Evolutionary conservation across 2,329 filamentous ascomycete species (phyloP).

Genomic region (Sordariomycetes sp.): DNA sequence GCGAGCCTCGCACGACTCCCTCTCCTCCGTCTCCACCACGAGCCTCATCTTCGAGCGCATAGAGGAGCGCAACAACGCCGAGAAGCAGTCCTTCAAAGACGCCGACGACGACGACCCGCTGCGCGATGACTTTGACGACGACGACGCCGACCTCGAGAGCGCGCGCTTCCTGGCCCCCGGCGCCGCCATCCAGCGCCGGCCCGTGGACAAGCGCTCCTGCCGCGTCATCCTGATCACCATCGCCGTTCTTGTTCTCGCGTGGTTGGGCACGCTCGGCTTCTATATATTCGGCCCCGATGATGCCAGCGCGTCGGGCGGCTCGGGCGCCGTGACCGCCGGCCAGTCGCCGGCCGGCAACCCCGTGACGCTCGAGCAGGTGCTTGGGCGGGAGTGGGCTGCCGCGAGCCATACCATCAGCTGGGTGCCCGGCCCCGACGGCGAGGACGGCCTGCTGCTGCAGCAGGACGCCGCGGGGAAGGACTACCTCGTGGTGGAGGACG

Average conservation of each 20-base stretch:
- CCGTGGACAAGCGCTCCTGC: slow-evolving; percentile 57
- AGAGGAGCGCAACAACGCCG: slow-evolving; percentile 35
- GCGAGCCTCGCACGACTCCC: slow-evolving; percentile 40
- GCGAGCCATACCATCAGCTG: slow-evolving; percentile 58
- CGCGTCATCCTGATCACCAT: slow-evolving; percentile 51
- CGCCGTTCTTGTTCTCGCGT: slow-evolving; percentile 52
- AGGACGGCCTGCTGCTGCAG: slow-evolving; percentile 81
- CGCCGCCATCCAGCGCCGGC: slow-evolving; percentile 28
- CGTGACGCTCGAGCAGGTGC: slow-evolving; percentile 62
- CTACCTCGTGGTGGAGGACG: slow-evolving; percentile 80
- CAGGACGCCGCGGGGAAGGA: slow-evolving; percentile 52
- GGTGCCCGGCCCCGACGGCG: slow-evolving; percentile 63
- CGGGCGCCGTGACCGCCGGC: slow-evolving; percentile 56
- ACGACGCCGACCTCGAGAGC: slow-evolving; percentile 30
- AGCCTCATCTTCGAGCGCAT: slow-evolving; percentile 74
- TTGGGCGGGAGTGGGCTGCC: slow-evolving; percentile 55
- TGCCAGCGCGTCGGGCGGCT: slow-evolving; percentile 48
- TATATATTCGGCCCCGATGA: slow-evolving; percentile 58
- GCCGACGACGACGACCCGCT: not conserved
- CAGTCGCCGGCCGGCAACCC: slow-evolving; percentile 46
- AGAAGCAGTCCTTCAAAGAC: slow-evolving; percentile 17
- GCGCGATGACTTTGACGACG: slow-evolving; percentile 1
- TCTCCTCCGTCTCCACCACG: slow-evolving; percentile 72
- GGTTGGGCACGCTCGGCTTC: slow-evolving; percentile 56
- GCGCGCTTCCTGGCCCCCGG: slow-evolving; percentile 37